A percentile compares a stretch with the other conserved stretches of the same genome.
These are phyloP conservation scores for Aspergillus carlsbadensis DNA, from an alignment of 495 filamentous ascomycete genomes.

Conservation along the genomic window DNA sequence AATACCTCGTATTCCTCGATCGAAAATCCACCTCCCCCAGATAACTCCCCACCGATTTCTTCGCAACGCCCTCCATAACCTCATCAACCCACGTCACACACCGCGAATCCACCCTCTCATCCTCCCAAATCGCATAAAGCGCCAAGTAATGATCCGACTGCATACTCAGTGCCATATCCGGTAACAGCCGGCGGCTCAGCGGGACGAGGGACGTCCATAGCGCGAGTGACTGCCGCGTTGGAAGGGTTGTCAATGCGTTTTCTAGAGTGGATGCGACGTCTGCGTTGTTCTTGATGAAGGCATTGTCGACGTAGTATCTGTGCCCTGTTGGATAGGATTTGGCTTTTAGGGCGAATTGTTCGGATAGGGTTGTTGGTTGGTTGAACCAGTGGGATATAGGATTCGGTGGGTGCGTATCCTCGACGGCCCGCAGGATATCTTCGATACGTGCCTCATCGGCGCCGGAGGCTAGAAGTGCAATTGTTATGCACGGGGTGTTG, in stretches of 20 bases:
- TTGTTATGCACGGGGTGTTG: background rate
- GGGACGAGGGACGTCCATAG: slow-evolving; percentile 46
- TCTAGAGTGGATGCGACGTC: slow-evolving; percentile 35
- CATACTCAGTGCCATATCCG: slow-evolving; percentile 45
- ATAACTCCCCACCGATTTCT: slow-evolving; percentile 39
- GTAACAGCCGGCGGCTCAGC: slow-evolving; percentile 22
- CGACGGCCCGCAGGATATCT: background rate
- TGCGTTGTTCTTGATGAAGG: slow-evolving; percentile 35
- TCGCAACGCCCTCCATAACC: slow-evolving; percentile 30
- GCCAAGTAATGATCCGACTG: slow-evolving; percentile 50
- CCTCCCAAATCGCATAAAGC: slow-evolving; percentile 46
- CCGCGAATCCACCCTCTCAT: slow-evolving; percentile 32
- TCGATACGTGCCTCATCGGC: background rate
- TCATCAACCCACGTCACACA: slow-evolving; percentile 33
- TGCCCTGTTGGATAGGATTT: slow-evolving; percentile 29
- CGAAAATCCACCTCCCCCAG: slow-evolving; percentile 49
- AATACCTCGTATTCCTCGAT: slow-evolving; percentile 32
- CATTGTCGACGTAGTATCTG: slow-evolving; percentile 43
- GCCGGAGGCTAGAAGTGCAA: background rate
- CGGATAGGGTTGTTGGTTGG: background rate
- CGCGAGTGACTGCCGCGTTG: slow-evolving; percentile 27
- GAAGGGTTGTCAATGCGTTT: slow-evolving; percentile 36
- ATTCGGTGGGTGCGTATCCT: background rate
- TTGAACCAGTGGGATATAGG: background rate
- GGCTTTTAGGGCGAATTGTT: background rate